Percentiles rank a stretch among this genome's conserved stretches.
Conservation (phyloP, 2,329 filamentous ascomycete genomes). For the Pseudovirgaria hyperparasitica region DNA sequence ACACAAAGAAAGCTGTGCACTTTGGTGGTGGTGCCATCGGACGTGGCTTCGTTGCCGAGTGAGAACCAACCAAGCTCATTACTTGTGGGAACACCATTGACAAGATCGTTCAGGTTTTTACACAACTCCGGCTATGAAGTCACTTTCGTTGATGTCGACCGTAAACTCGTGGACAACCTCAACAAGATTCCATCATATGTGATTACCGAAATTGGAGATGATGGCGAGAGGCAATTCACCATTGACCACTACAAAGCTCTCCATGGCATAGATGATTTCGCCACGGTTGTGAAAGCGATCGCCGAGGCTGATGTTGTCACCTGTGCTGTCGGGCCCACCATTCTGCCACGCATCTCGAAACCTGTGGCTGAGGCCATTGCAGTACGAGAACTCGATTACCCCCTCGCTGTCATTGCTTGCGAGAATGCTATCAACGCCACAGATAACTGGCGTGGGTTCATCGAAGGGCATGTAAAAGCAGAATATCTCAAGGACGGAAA, state of each 20-base stretch:
- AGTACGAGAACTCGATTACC: slow-evolving; percentile 50
- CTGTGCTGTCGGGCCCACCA: slow-evolving; percentile 90
- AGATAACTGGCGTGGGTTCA: slow-evolving; percentile 70
- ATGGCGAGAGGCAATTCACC: slow-evolving; percentile 66
- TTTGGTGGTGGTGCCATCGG: slow-evolving; percentile 43
- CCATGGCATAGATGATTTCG: slow-evolving; percentile 81
- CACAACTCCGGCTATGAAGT: slow-evolving; percentile 94
- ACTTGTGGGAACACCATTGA: background rate
- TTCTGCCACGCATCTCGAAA: slow-evolving; percentile 91
- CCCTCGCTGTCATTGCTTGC: slow-evolving; percentile 87
- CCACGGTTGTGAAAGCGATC: slow-evolving; percentile 73
- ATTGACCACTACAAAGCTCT: slow-evolving; percentile 96
- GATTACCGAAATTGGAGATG: slow-evolving; percentile 82
- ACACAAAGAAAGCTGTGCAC: slow-evolving; percentile 38
- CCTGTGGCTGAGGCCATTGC: slow-evolving; percentile 92
- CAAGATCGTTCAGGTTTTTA: slow-evolving; percentile 54
- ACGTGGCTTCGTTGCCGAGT: slow-evolving; percentile 33
- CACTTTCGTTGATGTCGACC: slow-evolving; percentile 90
- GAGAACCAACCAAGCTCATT: background rate
- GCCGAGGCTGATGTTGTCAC: slow-evolving; percentile 81
- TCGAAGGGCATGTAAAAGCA: slow-evolving; percentile 47
- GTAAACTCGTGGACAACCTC: slow-evolving; percentile 65
- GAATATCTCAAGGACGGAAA: slow-evolving; percentile 45
- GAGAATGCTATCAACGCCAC: slow-evolving; percentile 97
- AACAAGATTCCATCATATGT: slow-evolving; percentile 68